Percentiles rank a stretch among this genome's conserved stretches.
phyloP scores from a whole-genome alignment of 108 stramenopile species.

The Fistulifera solaris region DNA sequence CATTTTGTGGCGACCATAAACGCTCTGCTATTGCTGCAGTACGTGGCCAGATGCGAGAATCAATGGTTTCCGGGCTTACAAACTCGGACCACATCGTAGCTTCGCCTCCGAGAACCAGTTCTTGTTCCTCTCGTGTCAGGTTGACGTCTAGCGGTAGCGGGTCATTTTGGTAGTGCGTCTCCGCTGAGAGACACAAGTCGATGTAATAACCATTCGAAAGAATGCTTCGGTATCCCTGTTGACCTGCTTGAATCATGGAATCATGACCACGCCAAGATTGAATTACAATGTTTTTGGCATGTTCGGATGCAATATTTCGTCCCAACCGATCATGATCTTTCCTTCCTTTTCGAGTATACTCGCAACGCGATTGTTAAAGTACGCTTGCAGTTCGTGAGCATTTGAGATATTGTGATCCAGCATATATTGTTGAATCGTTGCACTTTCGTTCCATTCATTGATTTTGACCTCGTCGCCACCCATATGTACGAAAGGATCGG shows the following conservation, averaged over 20 bases:
- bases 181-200: slow-evolving; percentile 12
- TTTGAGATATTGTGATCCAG: slow-evolving; percentile 18
- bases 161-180: slow-evolving; percentile 21
- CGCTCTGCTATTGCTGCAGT: slow-evolving; percentile 48
- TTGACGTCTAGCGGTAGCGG: slow-evolving; percentile 38
- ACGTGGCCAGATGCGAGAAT: slow-evolving; percentile 47
- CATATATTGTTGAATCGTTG: slow-evolving; percentile 27
- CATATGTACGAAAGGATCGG: slow-evolving; percentile 46
- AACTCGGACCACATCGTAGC: slow-evolving; percentile 68
- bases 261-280: background rate
- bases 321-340: slow-evolving; percentile 50
- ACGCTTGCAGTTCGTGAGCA: slow-evolving; percentile 20
- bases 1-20: slow-evolving; percentile 28
- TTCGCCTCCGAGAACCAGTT: slow-evolving; percentile 56
- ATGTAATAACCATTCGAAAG: too few species aligned
- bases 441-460: slow-evolving; percentile 29
- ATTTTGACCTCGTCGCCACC: slow-evolving; percentile 68
- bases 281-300: slow-evolving; percentile 13
- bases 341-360: slow-evolving; percentile 14
- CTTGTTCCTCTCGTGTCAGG: slow-evolving; percentile 10
- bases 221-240: slow-evolving; percentile 19
- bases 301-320: slow-evolving; percentile 53
- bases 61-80: slow-evolving; percentile 44
- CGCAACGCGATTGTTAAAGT: slow-evolving; percentile 26
- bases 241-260: slow-evolving; percentile 52